These are phyloP conservation scores for Colletotrichum higginsianum DNA, from an alignment of 2,329 filamentous ascomycete species.

Conservation along the genomic window DNA sequence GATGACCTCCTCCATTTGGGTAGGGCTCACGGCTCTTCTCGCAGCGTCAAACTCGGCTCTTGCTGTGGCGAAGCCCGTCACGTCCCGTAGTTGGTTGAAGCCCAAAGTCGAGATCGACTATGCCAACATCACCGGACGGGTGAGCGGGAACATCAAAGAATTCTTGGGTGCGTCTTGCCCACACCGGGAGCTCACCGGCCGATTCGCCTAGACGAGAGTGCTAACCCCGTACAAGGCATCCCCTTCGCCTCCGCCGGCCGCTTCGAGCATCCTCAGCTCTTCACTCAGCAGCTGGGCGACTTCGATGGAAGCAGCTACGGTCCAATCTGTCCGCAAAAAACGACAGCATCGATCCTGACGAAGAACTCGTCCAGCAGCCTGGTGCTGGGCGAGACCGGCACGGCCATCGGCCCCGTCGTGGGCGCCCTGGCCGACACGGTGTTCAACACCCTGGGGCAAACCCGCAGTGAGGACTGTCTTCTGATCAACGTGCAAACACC, in stretches of 20 bases:
- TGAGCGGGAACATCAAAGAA: conserved; percentile 21
- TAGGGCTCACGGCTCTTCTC: conserved; percentile 2
- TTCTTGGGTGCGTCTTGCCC: conserved; percentile 3
- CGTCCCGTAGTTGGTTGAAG: not conserved
- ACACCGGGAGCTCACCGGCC: not conserved
- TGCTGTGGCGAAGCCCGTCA: conserved; percentile 2
- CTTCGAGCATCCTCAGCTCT: conserved; percentile 29
- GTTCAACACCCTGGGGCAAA: conserved; percentile 18
- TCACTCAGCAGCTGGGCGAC: conserved; percentile 21
- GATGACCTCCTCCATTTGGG: not conserved
- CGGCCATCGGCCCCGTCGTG: conserved; percentile 17
- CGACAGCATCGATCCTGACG: conserved; percentile 13
- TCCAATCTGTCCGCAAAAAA: conserved; percentile 29
- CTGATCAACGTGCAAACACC: conserved; percentile 65
- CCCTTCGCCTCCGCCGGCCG: conserved; percentile 29
- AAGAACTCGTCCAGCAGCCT: conserved; percentile 27
- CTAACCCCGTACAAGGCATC: conserved; percentile 17
- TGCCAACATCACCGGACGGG: conserved; percentile 20
- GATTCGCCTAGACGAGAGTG: rapidly evolving
- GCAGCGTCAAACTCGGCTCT: conserved; percentile 12
- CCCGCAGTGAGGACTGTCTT: conserved; percentile 64
- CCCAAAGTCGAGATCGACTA: conserved; percentile 28
- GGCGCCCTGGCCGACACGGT: conserved; percentile 26
- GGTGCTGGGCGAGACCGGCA: conserved; percentile 13
- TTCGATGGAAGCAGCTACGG: conserved; percentile 26